Evolutionary conservation across 2,329 filamentous ascomycete species (phyloP).

Genomic region (Penicillium olsonii): DNA sequence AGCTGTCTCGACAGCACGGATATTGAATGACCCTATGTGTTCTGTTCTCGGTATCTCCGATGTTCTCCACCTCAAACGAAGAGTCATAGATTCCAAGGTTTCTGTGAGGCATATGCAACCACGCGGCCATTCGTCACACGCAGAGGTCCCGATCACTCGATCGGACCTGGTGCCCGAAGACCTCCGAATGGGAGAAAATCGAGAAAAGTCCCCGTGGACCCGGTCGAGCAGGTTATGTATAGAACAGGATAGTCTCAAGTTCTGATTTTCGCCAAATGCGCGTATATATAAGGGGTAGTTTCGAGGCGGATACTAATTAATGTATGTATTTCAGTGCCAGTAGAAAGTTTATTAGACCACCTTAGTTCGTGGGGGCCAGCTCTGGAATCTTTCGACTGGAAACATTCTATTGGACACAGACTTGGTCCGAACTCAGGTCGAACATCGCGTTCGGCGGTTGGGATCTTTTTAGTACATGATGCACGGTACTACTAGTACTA

Average conservation of each 20-base stretch:
- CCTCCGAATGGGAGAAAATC: background rate
- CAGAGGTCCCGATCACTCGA: background rate
- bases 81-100: background rate
- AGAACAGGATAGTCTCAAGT: background rate
- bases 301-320: too few relatives aligned
- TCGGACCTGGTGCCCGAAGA: background rate
- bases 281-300: too few relatives aligned
- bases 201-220: too few relatives aligned
- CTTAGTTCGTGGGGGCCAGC: conserved; percentile 2
- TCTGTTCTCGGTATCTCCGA: background rate
- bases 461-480: background rate
- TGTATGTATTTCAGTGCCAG: too few relatives aligned
- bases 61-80: background rate
- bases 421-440: background rate
- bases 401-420: background rate
- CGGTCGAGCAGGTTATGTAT: too few relatives aligned
- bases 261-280: background rate
- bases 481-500: too few relatives aligned
- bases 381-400: background rate
- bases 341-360: background rate
- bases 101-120: background rate
- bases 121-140: background rate
- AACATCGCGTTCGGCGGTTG: background rate
- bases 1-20: background rate
- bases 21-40: background rate